These are phyloP conservation scores for Sporothrix variecibatus DNA, from an alignment of 2,329 filamentous ascomycete species.

Conservation along the genomic window DNA sequence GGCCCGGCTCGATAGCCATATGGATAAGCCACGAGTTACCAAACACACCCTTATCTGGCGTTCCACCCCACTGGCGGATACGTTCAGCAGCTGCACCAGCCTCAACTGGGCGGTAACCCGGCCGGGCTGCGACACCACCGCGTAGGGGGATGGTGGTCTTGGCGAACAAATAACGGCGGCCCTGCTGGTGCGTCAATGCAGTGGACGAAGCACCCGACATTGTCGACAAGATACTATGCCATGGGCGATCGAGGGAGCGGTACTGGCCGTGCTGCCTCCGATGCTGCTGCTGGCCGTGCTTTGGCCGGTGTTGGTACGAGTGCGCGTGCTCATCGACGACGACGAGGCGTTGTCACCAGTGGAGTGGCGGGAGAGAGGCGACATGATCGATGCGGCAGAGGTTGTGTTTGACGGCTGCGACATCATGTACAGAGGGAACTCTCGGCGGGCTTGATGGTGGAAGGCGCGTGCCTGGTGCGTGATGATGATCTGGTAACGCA, in stretches of 20 bases:
- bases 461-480: not conserved
- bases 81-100: slow-evolving; percentile 24
- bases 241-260: not conserved
- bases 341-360: not conserved
- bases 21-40: slow-evolving; percentile 32
- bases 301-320: not conserved
- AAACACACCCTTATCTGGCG: slow-evolving; percentile 29
- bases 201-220: not conserved
- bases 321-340: not conserved
- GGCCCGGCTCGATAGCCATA: slow-evolving; percentile 28
- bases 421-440: not conserved
- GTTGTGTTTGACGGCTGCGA: not conserved
- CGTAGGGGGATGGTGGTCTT: slow-evolving; percentile 30
- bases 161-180: slow-evolving; percentile 28
- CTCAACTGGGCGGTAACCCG: slow-evolving; percentile 30
- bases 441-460: not conserved
- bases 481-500: slow-evolving; percentile 30
- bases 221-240: not conserved
- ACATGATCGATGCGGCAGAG: not conserved
- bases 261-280: not conserved
- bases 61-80: slow-evolving; percentile 29
- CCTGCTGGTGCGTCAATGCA: slow-evolving; percentile 16
- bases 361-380: not conserved
- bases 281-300: not conserved
- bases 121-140: slow-evolving; percentile 25